Conservation (phyloP, 768 basidiomycete genomes). For the Collybiopsis luxurians region DNA sequence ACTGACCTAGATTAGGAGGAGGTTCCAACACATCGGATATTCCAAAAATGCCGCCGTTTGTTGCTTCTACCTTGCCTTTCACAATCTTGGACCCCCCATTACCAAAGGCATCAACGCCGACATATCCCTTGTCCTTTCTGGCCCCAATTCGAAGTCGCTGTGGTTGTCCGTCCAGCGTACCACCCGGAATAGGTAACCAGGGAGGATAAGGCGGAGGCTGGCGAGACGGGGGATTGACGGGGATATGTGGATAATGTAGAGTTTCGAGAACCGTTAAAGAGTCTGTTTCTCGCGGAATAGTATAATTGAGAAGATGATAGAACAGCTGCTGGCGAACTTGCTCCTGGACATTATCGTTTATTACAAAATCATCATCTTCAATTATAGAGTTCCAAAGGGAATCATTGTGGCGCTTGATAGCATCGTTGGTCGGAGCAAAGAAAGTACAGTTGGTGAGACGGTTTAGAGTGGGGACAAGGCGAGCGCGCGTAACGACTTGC, state of each 20-base stretch:
- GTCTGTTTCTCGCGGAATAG: slow-evolving; percentile 45
- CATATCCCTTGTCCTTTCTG: slow-evolving; percentile 45
- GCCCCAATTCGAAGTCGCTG: slow-evolving; percentile 73
- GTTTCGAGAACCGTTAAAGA: slow-evolving; percentile 48
- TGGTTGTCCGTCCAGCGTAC: slow-evolving; percentile 75
- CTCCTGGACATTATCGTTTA: slow-evolving; percentile 80
- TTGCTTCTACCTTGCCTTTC: slow-evolving; percentile 52
- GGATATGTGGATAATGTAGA: slow-evolving; percentile 66
- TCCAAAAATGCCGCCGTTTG: slow-evolving; percentile 79
- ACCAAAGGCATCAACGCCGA: slow-evolving; percentile 80
- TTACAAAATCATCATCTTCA: slow-evolving; percentile 30
- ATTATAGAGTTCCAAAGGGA: slow-evolving; percentile 36
- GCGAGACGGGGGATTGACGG: slow-evolving; percentile 56
- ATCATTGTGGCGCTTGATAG: slow-evolving; percentile 56
- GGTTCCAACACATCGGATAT: slow-evolving; percentile 71
- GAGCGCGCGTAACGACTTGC: slow-evolving; percentile 74
- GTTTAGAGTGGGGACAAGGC: slow-evolving; percentile 90
- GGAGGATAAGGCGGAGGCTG: slow-evolving; percentile 76
- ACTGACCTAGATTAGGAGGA: slow-evolving; percentile 73
- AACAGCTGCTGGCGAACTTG: slow-evolving; percentile 87
- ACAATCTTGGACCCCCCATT: slow-evolving; percentile 68
- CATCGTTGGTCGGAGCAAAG: slow-evolving; percentile 95
- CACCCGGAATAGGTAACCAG: slow-evolving; percentile 83
- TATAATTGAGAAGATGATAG: slow-evolving; percentile 90
- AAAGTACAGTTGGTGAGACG: slow-evolving; percentile 78